These are phyloP conservation scores for Ceratocystis diversiconidia DNA, from an alignment of 2,329 filamentous ascomycete species.

Conservation along the genomic window DNA sequence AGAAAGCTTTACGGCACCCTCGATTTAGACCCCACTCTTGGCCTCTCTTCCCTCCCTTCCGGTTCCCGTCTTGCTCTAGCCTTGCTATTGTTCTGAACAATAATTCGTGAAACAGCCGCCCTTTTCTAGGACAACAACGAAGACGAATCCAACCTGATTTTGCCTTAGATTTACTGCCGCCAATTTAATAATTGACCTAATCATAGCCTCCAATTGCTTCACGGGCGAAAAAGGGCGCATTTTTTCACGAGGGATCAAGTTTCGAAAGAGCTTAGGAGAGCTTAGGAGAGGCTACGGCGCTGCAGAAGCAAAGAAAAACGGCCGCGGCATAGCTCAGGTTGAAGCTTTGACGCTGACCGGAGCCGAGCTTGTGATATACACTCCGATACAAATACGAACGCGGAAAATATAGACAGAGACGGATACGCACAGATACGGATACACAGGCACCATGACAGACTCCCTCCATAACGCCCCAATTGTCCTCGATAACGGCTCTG, in stretches of 20 bases:
- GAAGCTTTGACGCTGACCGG: not conserved
- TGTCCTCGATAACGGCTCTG: conserved; percentile 96
- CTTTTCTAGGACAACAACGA: too few relatives aligned
- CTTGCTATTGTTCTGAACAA: too few relatives aligned
- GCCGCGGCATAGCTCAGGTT: not conserved
- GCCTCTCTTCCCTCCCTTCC: not conserved
- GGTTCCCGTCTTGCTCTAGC: too few relatives aligned
- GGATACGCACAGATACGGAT: not conserved
- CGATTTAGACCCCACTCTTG: not conserved
- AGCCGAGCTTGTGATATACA: not conserved
- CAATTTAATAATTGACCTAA: not conserved
- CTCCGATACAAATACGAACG: not conserved
- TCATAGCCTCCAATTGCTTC: not conserved
- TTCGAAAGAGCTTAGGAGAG: too few relatives aligned
- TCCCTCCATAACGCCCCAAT: conserved; percentile 91
- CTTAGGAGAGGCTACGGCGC: not conserved
- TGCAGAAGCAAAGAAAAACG: not conserved
- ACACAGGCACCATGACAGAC: conserved; percentile 35
- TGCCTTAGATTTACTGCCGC: too few relatives aligned
- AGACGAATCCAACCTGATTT: too few relatives aligned
- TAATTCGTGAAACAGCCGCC: too few relatives aligned
- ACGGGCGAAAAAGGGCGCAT: too few relatives aligned
- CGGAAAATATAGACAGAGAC: conserved; percentile 11
- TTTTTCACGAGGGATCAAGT: too few relatives aligned
- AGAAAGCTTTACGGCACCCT: not conserved